Evolutionary conservation across 805 yeast genomes (phyloP), one percentile per base, ranked within the genome.

Genomic region (Ogataea neopini): DNA sequence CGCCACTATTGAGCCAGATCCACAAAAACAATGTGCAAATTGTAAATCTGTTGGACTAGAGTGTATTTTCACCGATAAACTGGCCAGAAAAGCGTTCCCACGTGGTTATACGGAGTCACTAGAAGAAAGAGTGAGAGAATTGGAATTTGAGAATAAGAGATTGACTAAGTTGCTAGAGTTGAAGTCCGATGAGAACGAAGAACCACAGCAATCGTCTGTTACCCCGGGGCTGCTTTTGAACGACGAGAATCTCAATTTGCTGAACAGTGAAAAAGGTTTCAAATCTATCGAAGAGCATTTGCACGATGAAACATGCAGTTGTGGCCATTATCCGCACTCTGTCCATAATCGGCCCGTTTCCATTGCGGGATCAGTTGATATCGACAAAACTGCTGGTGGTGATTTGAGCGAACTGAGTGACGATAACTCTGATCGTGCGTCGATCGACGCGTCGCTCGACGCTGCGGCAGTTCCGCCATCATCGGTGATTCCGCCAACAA

Each of bases 21-120:
- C 94, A 1, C 76, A 78, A 47, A 76, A 80, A 49, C 81, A 78
- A 55, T 90, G 97, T 63, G 79, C 92, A 0, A 85, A 86, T 50
- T 90, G 97, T 71, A 83, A 81, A 10, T 76, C 82, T 6, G 94
- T 88, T 3, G 97, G 96, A 3, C 77, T 90, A 48, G 92, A 88
- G 53, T 90, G 97, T 66, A 84, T 84, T 47, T 86, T 88, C n/a
- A 83, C 91, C 14, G 96, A 90, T 62, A 84, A 85, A 56, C 72
- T 90, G n/a, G 79, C 91, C 0, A 75, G 97, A 48, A 73, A 91
- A 52, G 92, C 96, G 0, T 90, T 84, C 59, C 97, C 97, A 0
- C 76, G 95, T 62, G 97, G 97, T 0, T 90, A 90, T 59, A 90
- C 97, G 0, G 97, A 90, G 67, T 83, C 90, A 2, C 66, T 90